These are phyloP conservation scores for Termitomyces sp. DNA, from an alignment of 768 basidiomycete species.

Conservation along the genomic window DNA sequence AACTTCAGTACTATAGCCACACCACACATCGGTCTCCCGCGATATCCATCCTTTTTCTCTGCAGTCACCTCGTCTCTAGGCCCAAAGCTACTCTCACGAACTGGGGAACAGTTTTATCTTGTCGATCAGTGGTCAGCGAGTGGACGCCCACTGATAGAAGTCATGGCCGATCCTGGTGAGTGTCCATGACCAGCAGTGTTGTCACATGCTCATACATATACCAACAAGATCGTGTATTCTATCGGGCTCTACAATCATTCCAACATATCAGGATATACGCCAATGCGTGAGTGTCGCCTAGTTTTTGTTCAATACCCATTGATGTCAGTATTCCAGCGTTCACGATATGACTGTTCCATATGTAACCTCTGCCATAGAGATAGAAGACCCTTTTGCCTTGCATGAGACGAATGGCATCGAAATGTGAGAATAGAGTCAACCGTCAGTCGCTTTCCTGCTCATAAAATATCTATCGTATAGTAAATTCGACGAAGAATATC, in stretches of 20 bases:
- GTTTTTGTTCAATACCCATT: neutral
- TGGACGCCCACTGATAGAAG: slow-evolving; percentile 63
- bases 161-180: slow-evolving; percentile 77
- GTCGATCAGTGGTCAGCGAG: slow-evolving; percentile 66
- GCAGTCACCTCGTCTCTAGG: slow-evolving; percentile 50
- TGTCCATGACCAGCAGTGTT: neutral
- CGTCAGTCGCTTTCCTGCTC: neutral
- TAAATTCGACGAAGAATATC: slow-evolving; percentile 50
- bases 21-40: slow-evolving; percentile 73
- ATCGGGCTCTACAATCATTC: slow-evolving; percentile 64
- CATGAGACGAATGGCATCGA: slow-evolving; percentile 52
- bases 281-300: slow-evolving; percentile 51
- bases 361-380: slow-evolving; percentile 69
- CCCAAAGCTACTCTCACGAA: slow-evolving; percentile 65
- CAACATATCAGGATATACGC: slow-evolving; percentile 72
- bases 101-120: slow-evolving; percentile 76
- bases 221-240: slow-evolving; percentile 72
- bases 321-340: slow-evolving; percentile 31
- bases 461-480: slow-evolving; percentile 25
- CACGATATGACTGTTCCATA: slow-evolving; percentile 83
- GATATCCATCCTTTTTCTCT: slow-evolving; percentile 56
- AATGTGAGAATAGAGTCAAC: slow-evolving; percentile 37
- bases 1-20: slow-evolving; percentile 85
- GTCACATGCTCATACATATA: neutral
- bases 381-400: slow-evolving; percentile 58